These are phyloP conservation scores for Macrolepiota dolichaula DNA, from an alignment of 768 basidiomycete genomes.

Conservation along the genomic window DNA sequence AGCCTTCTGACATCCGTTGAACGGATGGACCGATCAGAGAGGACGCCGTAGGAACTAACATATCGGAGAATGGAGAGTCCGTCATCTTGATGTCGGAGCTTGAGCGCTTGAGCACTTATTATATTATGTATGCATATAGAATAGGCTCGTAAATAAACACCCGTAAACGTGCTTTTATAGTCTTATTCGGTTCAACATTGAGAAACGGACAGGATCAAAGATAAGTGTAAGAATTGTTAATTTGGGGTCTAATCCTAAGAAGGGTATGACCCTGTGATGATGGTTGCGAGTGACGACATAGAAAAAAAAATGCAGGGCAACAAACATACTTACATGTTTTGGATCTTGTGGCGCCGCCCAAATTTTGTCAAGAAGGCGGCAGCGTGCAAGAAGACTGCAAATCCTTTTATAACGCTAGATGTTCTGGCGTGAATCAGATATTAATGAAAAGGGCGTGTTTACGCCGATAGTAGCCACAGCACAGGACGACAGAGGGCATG, in stretches of 20 bases:
- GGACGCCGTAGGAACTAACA: background rate
- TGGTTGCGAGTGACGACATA: background rate
- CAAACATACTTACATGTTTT: no score
- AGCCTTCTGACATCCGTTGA: background rate
- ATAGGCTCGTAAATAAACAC: background rate
- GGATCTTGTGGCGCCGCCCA: no score
- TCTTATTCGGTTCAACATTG: background rate
- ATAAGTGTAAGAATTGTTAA: background rate
- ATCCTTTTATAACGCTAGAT: no score
- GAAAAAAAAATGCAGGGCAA: no score
- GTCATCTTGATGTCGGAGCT: background rate
- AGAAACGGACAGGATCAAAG: background rate
- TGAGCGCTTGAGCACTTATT: background rate
- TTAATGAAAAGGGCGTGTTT: no score
- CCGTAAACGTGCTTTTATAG: background rate
- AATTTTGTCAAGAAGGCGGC: no score
- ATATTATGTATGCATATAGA: background rate
- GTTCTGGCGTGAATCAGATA: no score
- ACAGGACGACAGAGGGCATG: background rate
- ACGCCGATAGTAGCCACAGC: background rate
- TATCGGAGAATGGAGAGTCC: background rate
- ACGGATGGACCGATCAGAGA: background rate
- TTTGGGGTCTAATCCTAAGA: background rate
- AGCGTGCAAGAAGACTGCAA: no score
- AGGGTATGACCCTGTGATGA: background rate